A percentile compares a stretch with the other conserved stretches of the same genome.
Conservation (phyloP, 805 yeast species). For the Ogataea polymorpha region DNA sequence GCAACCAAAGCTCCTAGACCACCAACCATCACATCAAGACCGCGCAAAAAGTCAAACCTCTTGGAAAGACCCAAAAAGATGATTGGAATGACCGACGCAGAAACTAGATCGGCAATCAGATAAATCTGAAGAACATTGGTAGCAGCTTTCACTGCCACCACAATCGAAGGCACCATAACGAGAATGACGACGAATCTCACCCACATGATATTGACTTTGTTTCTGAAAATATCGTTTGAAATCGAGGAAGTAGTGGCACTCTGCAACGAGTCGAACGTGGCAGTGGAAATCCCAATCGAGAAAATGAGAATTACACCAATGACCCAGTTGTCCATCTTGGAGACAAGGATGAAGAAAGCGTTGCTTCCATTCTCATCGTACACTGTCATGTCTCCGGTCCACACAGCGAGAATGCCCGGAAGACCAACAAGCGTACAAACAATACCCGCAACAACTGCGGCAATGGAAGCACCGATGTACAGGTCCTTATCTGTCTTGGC, state of each 20-base stretch:
- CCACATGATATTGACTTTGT: slow-evolving; percentile 63
- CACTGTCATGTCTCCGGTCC: slow-evolving; percentile 70
- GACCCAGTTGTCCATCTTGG: slow-evolving; percentile 80
- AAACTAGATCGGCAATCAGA: slow-evolving; percentile 85
- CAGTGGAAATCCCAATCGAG: slow-evolving; percentile 70
- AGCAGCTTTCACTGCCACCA: slow-evolving; percentile 79
- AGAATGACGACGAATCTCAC: slow-evolving; percentile 68
- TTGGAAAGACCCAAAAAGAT: slow-evolving; percentile 75
- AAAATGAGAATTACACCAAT: slow-evolving; percentile 80
- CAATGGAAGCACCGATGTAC: slow-evolving; percentile 70
- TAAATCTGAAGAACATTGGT: slow-evolving; percentile 82
- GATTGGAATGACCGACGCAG: slow-evolving; percentile 83
- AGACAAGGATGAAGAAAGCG: slow-evolving; percentile 69
- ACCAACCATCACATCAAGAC: slow-evolving; percentile 78
- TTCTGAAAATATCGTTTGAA: slow-evolving; percentile 87
- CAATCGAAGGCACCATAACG: slow-evolving; percentile 83
- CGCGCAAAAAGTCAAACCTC: slow-evolving; percentile 64
- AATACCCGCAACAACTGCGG: slow-evolving; percentile 61
- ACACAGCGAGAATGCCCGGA: slow-evolving; percentile 84
- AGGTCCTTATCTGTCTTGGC: slow-evolving; percentile 74
- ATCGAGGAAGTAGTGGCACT: slow-evolving; percentile 85
- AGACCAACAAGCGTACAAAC: slow-evolving; percentile 73
- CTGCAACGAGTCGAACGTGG: slow-evolving; percentile 86
- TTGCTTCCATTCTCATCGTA: slow-evolving; percentile 55
- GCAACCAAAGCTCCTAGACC: slow-evolving; percentile 79